Evolutionary conservation across 2,329 filamentous ascomycete genomes (phyloP).

Genomic region (Ceratocystis diversiconidia): DNA sequence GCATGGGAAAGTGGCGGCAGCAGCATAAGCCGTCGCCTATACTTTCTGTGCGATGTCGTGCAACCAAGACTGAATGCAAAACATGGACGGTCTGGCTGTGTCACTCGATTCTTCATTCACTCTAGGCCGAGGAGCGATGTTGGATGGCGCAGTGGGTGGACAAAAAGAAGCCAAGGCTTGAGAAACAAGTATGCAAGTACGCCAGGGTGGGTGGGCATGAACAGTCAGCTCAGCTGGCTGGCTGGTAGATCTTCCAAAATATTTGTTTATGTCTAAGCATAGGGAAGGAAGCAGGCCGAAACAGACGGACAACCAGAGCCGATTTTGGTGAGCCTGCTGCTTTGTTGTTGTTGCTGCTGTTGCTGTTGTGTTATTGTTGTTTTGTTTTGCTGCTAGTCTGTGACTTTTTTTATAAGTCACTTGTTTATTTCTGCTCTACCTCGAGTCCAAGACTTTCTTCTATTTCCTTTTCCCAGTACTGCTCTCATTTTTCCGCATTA

Average conservation of each 20-base stretch:
- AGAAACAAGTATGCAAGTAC: neutral
- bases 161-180: neutral
- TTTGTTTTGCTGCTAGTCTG: neutral
- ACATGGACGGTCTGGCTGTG: neutral
- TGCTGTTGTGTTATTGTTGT: slow-evolving; percentile 19
- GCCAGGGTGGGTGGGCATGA: no score
- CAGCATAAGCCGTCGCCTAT: neutral
- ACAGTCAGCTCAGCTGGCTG: neutral
- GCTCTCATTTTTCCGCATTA: neutral
- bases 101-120: neutral
- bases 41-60: no score
- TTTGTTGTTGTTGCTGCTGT: neutral
- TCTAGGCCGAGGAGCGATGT: no score
- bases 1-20: neutral
- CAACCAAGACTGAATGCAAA: neutral
- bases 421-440: neutral
- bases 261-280: neutral
- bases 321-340: neutral
- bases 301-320: neutral
- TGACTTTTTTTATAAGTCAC: neutral
- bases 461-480: neutral
- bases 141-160: no score
- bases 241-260: neutral
- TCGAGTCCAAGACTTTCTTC: neutral
- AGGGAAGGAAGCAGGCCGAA: neutral